Base-by-base conservation (phyloP, 75 land plant species). In the Cupressus sempervirens region DNA sequence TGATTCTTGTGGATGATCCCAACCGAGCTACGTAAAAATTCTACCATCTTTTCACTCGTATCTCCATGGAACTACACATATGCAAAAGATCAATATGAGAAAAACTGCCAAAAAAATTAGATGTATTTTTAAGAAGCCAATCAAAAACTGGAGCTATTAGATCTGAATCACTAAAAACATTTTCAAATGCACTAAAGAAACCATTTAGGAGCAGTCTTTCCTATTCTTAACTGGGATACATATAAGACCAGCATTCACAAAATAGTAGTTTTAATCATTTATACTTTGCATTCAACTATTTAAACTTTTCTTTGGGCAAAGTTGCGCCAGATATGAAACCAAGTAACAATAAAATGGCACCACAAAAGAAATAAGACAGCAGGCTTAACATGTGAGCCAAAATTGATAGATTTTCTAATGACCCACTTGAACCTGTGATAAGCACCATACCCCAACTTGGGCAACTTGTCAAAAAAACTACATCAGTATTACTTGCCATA, bases 1-100 rank as follows among this genome's bases (percentile, higher is more conserved):
- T 98, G 99, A 48, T 96, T 92, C 90, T 86, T 93, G 90, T 98
- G 99, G 23, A 97, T 89, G 14, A 97, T 94, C 34, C 99, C 99
- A 9, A 98, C 93, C 14, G 98, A 96, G 86, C 93, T 91, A 82
- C 88, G 94, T 67, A 98, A 83, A 72, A 76, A 98, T 77, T 98
- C 95, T 76, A 98, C 97, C 98, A 98, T 94, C 89, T 93, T 98
- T 81, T 91, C 88, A 76, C 89, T 93, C 6, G 95, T 87, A 70
- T 91, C 84, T 43, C 95, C 91, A 76, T 87, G 88, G 83, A 96
- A 96, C 99, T 97, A 93, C 84, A 92, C 62, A 46, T 30, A 84
- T 29, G 35, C 74, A 72, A 72, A 72, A 30, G 35, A 11, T 32
- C 35, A 30, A 30, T 2, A 72, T 72, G 34, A 72, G 11, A 30